Evolutionary conservation across 164 flowering plant genomes (phyloP).

Genomic region (Kingdonia uniflora): DNA sequence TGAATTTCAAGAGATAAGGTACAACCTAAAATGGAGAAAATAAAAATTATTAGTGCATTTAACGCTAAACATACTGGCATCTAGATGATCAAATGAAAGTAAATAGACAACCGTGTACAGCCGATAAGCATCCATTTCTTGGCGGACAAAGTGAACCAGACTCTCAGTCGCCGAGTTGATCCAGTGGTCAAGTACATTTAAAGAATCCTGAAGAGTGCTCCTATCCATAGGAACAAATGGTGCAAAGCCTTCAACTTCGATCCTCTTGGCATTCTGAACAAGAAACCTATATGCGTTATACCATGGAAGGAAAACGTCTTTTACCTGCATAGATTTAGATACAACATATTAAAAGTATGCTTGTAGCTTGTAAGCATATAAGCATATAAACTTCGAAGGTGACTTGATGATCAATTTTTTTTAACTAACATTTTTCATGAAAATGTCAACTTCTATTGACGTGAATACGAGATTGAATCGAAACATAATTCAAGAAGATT

Average conservation of each 20-base stretch:
- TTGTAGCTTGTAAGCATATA: too few species aligned
- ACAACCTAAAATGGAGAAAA: conserved; percentile 48
- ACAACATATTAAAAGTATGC: background rate
- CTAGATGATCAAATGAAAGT: background rate
- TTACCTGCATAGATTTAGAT: conserved; percentile 50
- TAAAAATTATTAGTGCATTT: conserved; percentile 3
- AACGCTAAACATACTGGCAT: background rate
- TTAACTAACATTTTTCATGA: too few species aligned
- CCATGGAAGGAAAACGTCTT: conserved; percentile 98
- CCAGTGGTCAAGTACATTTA: conserved; percentile 98
- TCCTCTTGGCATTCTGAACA: conserved; percentile 90
- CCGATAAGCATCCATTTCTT: conserved; percentile 92
- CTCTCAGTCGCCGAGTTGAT: conserved; percentile 94
- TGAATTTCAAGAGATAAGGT: conserved; percentile 82
- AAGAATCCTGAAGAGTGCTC: conserved; percentile 44
- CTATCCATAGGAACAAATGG: conserved; percentile 59
- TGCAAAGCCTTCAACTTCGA: conserved; percentile 70
- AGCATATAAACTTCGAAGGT: too few species aligned
- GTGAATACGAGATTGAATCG: too few species aligned
- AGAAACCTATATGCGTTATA: conserved; percentile 98
- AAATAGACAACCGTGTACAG: conserved; percentile 60
- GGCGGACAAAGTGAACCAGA: conserved; percentile 81
- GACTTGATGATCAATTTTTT: too few species aligned
- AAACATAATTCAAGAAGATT: too few species aligned
- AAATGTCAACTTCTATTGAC: too few species aligned